phyloP scores from a whole-genome alignment of 108 stramenopile species.

The Seminavis robusta region DNA sequence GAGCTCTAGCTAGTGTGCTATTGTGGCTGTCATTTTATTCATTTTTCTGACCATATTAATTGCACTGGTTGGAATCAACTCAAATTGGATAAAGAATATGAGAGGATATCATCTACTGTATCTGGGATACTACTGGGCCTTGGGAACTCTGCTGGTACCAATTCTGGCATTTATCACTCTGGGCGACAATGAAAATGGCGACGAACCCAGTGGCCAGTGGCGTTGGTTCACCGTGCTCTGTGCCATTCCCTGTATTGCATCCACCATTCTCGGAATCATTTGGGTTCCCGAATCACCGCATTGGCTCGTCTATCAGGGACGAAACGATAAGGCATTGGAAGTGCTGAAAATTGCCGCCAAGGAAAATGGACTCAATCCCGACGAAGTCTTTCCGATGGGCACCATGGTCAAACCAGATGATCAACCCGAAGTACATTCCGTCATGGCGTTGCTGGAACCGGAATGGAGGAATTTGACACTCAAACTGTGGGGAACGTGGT shows the following conservation, averaged over 20 bases:
- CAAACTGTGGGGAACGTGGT: constrained; percentile 11
- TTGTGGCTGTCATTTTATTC: too few species aligned
- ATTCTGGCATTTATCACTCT: constrained; percentile 44
- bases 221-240: constrained; percentile 39
- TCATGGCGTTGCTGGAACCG: constrained; percentile 5
- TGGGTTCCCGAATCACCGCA: constrained; percentile 52
- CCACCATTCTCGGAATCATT: constrained; percentile 22
- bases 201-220: constrained; percentile 35
- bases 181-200: constrained; percentile 4
- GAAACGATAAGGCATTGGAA: constrained; percentile 24
- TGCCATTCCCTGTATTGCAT: constrained; percentile 43
- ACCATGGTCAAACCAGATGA: not conserved
- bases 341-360: constrained; percentile 7
- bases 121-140: constrained; percentile 64
- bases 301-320: constrained; percentile 28
- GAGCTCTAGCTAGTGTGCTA: constrained; percentile 49
- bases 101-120: constrained; percentile 17
- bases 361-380: constrained; percentile 6
- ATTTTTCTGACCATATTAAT: too few species aligned
- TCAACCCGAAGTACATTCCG: not conserved
- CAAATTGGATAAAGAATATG: too few species aligned
- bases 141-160: constrained; percentile 46
- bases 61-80: too few species aligned
- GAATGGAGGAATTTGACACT: constrained; percentile 14
- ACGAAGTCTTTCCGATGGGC: constrained; percentile 3